Conservation (phyloP, 257 asterid species). For the Thymus quinquecostatus region DNA sequence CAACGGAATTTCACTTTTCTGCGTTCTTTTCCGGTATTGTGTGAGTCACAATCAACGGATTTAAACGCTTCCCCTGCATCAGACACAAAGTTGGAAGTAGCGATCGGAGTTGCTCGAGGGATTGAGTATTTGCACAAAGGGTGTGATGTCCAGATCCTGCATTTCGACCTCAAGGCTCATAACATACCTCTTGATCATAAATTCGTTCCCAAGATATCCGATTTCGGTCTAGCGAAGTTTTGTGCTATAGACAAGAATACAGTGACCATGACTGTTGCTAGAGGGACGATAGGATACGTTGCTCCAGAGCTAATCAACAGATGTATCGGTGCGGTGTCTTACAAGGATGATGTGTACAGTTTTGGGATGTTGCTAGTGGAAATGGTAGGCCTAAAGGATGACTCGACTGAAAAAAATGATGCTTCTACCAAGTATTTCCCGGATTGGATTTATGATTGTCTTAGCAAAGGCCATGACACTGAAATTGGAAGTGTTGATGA, state of each 20-base stretch:
- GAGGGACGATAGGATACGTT: slow-evolving; percentile 42
- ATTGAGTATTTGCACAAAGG: slow-evolving; percentile 38
- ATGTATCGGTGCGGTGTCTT: slow-evolving; percentile 26
- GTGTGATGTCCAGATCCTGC: slow-evolving; percentile 33
- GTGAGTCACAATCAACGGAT: no score
- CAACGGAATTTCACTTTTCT: no score
- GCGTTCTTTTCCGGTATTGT: no score
- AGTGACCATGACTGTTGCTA: slow-evolving; percentile 29
- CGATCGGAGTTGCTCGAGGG: slow-evolving; percentile 42
- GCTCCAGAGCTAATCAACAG: slow-evolving; percentile 36
- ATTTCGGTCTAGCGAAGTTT: slow-evolving; percentile 34
- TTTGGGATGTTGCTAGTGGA: neutral
- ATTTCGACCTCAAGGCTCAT: slow-evolving; percentile 44
- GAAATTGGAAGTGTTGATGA: no score
- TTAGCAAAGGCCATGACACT: slow-evolving; percentile 25
- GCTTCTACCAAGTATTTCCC: slow-evolving; percentile 4
- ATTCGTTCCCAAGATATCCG: slow-evolving; percentile 36
- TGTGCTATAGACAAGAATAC: neutral
- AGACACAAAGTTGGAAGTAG: slow-evolving; percentile 33
- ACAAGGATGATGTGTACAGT: slow-evolving; percentile 37
- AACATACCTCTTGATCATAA: slow-evolving; percentile 37
- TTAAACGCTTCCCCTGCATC: no score
- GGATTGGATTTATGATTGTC: slow-evolving; percentile 24
- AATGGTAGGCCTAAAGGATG: no score
- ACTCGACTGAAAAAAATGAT: no score